These are phyloP conservation scores for Caryopteris hybrid DNA, from an alignment of 305 asterid genomes.

Conservation along the genomic window DNA sequence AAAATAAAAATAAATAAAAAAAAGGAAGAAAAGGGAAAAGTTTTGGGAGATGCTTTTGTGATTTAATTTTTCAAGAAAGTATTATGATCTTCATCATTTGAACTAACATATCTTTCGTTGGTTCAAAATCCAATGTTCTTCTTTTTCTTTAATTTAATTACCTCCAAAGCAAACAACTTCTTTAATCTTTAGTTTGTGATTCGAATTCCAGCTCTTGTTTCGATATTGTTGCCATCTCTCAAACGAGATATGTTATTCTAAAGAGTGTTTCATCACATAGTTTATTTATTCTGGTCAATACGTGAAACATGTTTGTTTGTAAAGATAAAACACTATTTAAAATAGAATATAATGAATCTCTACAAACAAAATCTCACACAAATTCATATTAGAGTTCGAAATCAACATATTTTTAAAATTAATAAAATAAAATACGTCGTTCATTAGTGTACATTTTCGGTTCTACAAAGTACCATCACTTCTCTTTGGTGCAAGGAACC, in stretches of 20 bases:
- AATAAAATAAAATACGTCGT: no score
- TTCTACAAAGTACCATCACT: no score
- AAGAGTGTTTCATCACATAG: no score
- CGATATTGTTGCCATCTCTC: slow-evolving; percentile 9
- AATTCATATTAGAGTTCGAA: no score
- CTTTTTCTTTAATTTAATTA: slow-evolving; percentile 9
- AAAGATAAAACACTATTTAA: no score
- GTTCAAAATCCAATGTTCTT: slow-evolving; percentile 11
- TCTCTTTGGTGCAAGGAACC: not conserved
- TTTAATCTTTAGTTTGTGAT: slow-evolving; percentile 7
- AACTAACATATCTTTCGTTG: slow-evolving; percentile 7
- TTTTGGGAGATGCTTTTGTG: slow-evolving; percentile 13
- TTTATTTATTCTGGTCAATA: no score
- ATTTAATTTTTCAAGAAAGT: slow-evolving; percentile 2
- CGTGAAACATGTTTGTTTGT: no score
- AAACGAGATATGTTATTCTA: no score
- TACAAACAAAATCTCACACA: no score
- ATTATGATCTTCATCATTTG: slow-evolving; percentile 14
- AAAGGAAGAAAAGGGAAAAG: slow-evolving; percentile 14
- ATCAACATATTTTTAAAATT: no score
- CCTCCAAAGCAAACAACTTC: slow-evolving; percentile 29
- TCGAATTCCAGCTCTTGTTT: slow-evolving; percentile 29
- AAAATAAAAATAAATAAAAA: not conserved
- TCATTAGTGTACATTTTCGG: slow-evolving; percentile 13
- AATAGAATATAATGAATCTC: no score